Percentiles rank a stretch among this genome's conserved stretches.
Conservation (phyloP, 148 eudicot species). For the Euryodendron excelsum region DNA sequence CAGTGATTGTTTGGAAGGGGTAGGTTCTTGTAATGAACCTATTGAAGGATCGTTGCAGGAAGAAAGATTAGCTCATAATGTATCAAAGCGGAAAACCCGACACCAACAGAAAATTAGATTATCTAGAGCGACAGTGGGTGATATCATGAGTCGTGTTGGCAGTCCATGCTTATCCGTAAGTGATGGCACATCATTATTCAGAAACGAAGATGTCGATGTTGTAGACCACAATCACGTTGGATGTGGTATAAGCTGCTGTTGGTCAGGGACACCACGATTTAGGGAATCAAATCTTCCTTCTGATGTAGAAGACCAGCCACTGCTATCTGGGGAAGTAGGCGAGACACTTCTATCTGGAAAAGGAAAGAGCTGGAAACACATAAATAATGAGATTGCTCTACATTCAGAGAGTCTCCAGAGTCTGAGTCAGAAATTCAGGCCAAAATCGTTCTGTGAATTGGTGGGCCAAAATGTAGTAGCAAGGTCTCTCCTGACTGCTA, state of each 20-base stretch:
- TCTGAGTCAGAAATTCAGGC: slow-evolving; percentile 73
- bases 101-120: slow-evolving; percentile 31
- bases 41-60: slow-evolving; percentile 31
- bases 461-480: slow-evolving; percentile 71
- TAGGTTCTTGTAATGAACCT: slow-evolving; percentile 58
- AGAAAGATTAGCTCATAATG: slow-evolving; percentile 28
- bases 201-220: slow-evolving; percentile 49
- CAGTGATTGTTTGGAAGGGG: slow-evolving; percentile 46
- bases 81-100: neutral
- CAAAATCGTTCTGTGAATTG: slow-evolving; percentile 69
- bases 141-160: slow-evolving; percentile 53
- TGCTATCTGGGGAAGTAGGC: slow-evolving; percentile 51
- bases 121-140: slow-evolving; percentile 49
- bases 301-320: slow-evolving; percentile 61
- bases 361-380: slow-evolving; percentile 44
- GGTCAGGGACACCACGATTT: slow-evolving; percentile 69
- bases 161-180: slow-evolving; percentile 59
- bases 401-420: slow-evolving; percentile 66
- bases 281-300: slow-evolving; percentile 43
- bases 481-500: slow-evolving; percentile 69
- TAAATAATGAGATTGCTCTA: slow-evolving; percentile 33
- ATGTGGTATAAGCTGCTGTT: slow-evolving; percentile 79
- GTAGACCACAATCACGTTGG: slow-evolving; percentile 49
- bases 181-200: slow-evolving; percentile 44
- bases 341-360: slow-evolving; percentile 35